Base-by-base conservation (phyloP, 129 eudicot genomes). In the Ambrosia artemisiifolia region DNA sequence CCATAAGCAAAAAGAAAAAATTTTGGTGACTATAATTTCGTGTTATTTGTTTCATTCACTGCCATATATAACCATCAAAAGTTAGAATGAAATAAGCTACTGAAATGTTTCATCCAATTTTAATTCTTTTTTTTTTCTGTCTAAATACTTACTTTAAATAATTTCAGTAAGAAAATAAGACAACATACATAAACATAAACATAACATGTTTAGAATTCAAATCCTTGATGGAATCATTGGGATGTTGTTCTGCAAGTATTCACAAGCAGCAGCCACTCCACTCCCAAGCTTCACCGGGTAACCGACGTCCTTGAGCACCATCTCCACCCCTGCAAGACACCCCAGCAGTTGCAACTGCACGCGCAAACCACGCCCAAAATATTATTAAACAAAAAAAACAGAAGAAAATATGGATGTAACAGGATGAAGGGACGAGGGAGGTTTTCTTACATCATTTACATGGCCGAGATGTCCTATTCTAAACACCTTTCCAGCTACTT, bases 271-370 rank as follows among this genome's bases (percentile, higher is more conserved):
- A 11, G 89, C 99, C 36, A 94, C 94, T 44, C 99, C 99, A 53
- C 97, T 90, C 67, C 99, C 99, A 2, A 94, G 83, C 86, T 87
- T 79, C 56, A 94, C 96, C 3, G 97, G 95, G 83, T 94, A 94
- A 5, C 99, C 99, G 2, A 94, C 96, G 65, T 94, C 99, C 82
- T 90, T 94, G 13, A 94, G 94, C 71, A 94, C 87, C 99, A 94
- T 94, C 76, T 94, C 99, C 73, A 94, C 99, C 12, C 99, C 99
- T 35, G 97, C 99, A 66, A 94, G 94, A 78, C 97, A 90, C 2
- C 99, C 99, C 67, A 94, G 73, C 51, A 94, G 81, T 94, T 94
- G 99, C 94, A 94, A 73, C 99, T 94, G 82, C 83, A 79, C 28
- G 28, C 28, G 28, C 19, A 14, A 17, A 78, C 6, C 11, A 53